Evolutionary conservation across 176 grass and related monocot species (phyloP), one percentile per base, ranked within the genome.

Genomic region (Elaeis guineensis): DNA sequence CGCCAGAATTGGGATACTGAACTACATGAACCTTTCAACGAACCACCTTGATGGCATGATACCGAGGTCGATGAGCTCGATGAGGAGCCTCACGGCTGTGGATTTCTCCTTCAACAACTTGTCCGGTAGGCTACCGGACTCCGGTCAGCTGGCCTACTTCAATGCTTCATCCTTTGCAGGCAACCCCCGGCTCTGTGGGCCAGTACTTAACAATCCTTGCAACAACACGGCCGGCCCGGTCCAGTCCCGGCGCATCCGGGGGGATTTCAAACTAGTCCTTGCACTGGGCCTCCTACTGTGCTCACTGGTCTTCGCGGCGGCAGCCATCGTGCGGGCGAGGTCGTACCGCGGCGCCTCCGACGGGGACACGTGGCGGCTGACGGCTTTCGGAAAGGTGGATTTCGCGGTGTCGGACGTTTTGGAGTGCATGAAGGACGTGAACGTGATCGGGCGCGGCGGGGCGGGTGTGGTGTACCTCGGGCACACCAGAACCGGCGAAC

Each of bases 41-140:
- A 98, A 98, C 69, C 63, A 67, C 50, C 84, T 98, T 0, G 71
- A 63, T 14, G 72, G 62, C 63, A 68, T 79, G 4, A 89, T 98
- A 63, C 94, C 94, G 17, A 59, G 51, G 18, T 81, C 82, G 16
- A 70, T 98, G 18, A 79, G 79, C 0, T 64, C 57, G 30, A 93
- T 98, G 89, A 52, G 82, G 70, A 98, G 94, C 55, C 82, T 98
- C 1, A 98, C 94, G 6, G 88, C 82, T 5, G 84, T 74, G 0
- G 94, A 98, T 30, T 98, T 98, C 76, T 92, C 94, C 0, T 93
- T 86, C 79, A 98, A 98, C 66, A 67, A 81, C 59, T 75, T 98
- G 12, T 71, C 82, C 1, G 94, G 94, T 0, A 32, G 52, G 61
- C 49, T 98, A 9, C 88, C 94, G 0, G 64, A 81, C 54, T 85